Conservation (phyloP, 108 stramenopile genomes). For the Seminavis robusta region DNA sequence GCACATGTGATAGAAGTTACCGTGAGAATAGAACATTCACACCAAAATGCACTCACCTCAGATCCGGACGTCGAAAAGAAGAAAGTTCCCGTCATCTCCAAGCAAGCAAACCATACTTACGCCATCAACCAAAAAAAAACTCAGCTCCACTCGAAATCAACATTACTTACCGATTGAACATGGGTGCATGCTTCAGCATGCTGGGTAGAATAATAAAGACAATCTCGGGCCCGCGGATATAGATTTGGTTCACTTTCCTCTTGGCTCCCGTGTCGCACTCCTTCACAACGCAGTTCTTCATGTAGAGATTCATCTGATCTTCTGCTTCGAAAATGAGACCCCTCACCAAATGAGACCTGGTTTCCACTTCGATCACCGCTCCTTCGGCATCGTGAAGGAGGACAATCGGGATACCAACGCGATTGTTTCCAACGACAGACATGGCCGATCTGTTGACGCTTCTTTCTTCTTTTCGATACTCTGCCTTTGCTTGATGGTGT, state of each 20-base stretch:
- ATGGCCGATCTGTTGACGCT: too few relatives aligned
- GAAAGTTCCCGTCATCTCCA: background rate
- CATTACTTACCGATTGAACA: slow-evolving; percentile 72
- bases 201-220: slow-evolving; percentile 83
- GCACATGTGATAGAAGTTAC: slow-evolving; percentile 8
- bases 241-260: slow-evolving; percentile 72
- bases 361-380: slow-evolving; percentile 81
- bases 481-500: too few relatives aligned
- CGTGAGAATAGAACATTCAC: background rate
- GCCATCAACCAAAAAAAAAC: background rate
- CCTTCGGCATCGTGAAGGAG: slow-evolving; percentile 88
- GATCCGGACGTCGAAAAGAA: background rate
- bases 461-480: too few relatives aligned
- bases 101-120: background rate
- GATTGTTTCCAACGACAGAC: slow-evolving; percentile 89
- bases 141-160: background rate
- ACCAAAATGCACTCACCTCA: background rate
- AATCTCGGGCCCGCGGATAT: slow-evolving; percentile 77
- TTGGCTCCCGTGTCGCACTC: slow-evolving; percentile 63
- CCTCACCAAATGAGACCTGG: slow-evolving; percentile 82
- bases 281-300: slow-evolving; percentile 72
- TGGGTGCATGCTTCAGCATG: slow-evolving; percentile 87
- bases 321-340: slow-evolving; percentile 87
- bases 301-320: slow-evolving; percentile 89
- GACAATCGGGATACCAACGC: slow-evolving; percentile 88